Conservation (phyloP, 83 land plant species). For the Diphasiastrum complanatum region DNA sequence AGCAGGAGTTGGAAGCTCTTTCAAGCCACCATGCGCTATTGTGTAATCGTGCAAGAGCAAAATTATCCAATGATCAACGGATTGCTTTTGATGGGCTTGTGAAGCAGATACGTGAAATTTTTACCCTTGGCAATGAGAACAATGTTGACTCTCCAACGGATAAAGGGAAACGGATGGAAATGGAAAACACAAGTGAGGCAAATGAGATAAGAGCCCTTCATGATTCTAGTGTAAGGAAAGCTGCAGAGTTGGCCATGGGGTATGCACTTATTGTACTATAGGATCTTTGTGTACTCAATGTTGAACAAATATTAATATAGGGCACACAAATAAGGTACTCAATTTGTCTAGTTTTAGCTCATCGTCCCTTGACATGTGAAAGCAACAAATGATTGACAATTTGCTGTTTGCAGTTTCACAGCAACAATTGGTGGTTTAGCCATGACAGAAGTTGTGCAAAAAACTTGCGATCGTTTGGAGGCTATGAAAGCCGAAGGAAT, state of each 20-base stretch:
- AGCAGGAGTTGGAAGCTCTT: conserved; percentile 88
- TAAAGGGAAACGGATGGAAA: conserved; percentile 84
- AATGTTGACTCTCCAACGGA: conserved; percentile 41
- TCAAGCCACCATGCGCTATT: conserved; percentile 76
- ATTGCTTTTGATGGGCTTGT: conserved; percentile 62
- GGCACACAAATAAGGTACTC: too few species aligned
- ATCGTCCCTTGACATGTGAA: background rate
- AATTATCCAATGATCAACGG: conserved; percentile 66
- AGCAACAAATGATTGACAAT: conserved; percentile 2
- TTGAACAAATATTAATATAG: too few species aligned
- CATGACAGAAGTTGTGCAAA: conserved; percentile 64
- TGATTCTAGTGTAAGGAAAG: conserved; percentile 85
- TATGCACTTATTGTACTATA: conserved; percentile 17
- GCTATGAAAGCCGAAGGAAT: conserved; percentile 86
- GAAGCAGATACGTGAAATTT: conserved; percentile 70
- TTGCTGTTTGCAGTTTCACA: conserved; percentile 58
- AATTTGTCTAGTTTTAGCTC: background rate
- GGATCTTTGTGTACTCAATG: background rate
- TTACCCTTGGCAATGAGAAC: conserved; percentile 44
- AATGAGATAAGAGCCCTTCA: conserved; percentile 69
- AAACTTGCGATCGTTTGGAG: conserved; percentile 75
- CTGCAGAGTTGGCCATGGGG: conserved; percentile 99
- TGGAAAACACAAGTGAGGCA: conserved; percentile 30
- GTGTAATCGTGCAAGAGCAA: conserved; percentile 75
- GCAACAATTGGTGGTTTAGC: conserved; percentile 69